Base-by-base conservation (phyloP, 2,329 filamentous ascomycete species). In the Dactylellina sp. region DNA sequence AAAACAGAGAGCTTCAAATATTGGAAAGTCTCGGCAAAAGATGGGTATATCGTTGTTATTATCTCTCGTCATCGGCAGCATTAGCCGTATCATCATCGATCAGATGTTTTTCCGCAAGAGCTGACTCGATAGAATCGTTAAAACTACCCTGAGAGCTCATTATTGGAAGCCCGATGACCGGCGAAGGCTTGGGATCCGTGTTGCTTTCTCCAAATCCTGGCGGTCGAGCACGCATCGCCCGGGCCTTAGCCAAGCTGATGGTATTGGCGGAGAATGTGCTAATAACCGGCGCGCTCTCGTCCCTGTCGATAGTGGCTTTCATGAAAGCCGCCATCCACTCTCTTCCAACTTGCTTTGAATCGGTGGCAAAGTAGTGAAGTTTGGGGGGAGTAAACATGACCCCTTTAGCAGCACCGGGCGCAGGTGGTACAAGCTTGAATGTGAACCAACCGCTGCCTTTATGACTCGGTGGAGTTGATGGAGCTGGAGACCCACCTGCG, bases 311-410 rank as follows among this genome's bases (percentile, higher is more conserved):
- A 0, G 95, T 99, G 9, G 95, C 95, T 83, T 99, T 99, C 92
- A 99, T 96, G 57, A 99, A 84, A 4, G 95, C 95, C 2, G 93
- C 95, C 95, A 99, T 99, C 95, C 95, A 99, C 42, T 96, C 84
- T 11, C 95, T 89, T 14, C 95, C 95, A 79, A 95, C 88, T 78
- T 92, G 89, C 70, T 97, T 84, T 78, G 91, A 97, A 59, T 96
- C 93, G 20, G 97, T 93, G 3, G 96, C 95, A 81, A 99, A 99
- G 81, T 97, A 98, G 81, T 99, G 95, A 40, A 97, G 91, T 7
- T 93, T 95, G 2, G 95, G 95, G 81, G 97, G 97, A 0, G 95
- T 99, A 80, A 99, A 99, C 80, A 93, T 97, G 68, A 99, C 94
- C 0, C 93, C 95, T 65, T 92, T 89, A 9, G 93, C 92, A 7